Evolutionary conservation across 2,329 filamentous ascomycete species (phyloP), one percentile per base, ranked within the genome.

Genomic region (Paracorniculantispora psalliotae): DNA sequence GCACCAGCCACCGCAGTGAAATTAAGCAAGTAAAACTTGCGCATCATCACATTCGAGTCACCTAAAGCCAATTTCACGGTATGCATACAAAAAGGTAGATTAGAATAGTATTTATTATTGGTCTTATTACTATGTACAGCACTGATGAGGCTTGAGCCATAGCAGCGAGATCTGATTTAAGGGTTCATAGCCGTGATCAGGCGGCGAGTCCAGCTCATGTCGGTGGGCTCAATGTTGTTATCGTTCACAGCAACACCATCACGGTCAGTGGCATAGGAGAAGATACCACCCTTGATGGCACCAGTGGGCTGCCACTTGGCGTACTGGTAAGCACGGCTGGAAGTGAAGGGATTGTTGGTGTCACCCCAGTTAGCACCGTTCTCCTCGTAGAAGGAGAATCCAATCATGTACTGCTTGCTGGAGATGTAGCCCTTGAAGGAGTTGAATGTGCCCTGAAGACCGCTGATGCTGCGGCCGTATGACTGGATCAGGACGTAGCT

Each of bases 331-430:
- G 58, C 58, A 28, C 58, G 51, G 37, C 58, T 60, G 10, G 51
- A 49, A 26, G 26, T 41, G 2, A 60, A 51, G 26, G 58, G 58
- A n/a, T 44, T 25, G 6, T n/a, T 56, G 35, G 51, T 49, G 30
- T 60, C 58, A 28, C 15, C 51, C 58, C 58, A 60, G 15, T 50
- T 35, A 5, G 26, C 25, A 13, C 52, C 58, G 10, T 47, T 48
- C 46, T 60, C 58, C 28, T 60, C 58, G 13, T 60, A 60, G 21
- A 60, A 60, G 23, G 52, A 51, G n/a, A 60, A 60, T 6, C 58
- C 58, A 26, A 60, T 51, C 1, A 60, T 35, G 37, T 60, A 60
- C 47, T 60, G 51, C 23, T 51, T 60, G 58, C 51, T 51, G 1
- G 33, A 26, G 8, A 60, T 44, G 46, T 56, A 56, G n/a, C 25